A percentile compares a stretch with the other conserved stretches of the same genome.
Evolutionary conservation across 2,329 filamentous ascomycete species (phyloP).

Genomic region (Meredithiella fracta): DNA sequence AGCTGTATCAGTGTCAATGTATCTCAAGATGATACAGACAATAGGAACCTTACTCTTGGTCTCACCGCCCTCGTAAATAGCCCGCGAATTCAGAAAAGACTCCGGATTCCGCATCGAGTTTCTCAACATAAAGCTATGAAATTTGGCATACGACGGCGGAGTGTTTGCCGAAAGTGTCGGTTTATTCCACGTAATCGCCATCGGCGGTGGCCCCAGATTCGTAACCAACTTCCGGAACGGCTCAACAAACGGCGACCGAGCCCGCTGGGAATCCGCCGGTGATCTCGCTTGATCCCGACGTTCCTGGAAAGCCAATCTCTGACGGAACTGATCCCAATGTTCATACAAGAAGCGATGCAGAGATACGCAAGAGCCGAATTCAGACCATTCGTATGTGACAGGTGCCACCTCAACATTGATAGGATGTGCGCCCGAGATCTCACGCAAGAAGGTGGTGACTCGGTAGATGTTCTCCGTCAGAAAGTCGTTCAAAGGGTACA

Average conservation of each 20-base stretch:
- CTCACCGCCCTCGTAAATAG: slow-evolving; percentile 55
- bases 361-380: slow-evolving; percentile 55
- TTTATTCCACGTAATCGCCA: slow-evolving; percentile 54
- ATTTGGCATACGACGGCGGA: slow-evolving; percentile 48
- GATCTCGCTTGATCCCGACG: slow-evolving; percentile 39
- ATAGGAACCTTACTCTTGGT: slow-evolving; percentile 55
- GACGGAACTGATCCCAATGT: slow-evolving; percentile 53
- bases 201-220: slow-evolving; percentile 48
- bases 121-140: slow-evolving; percentile 57
- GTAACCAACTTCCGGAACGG: slow-evolving; percentile 45
- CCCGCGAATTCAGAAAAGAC: slow-evolving; percentile 45
- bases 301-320: slow-evolving; percentile 45
- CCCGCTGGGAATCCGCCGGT: slow-evolving; percentile 34
- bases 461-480: slow-evolving; percentile 51
- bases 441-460: slow-evolving; percentile 48
- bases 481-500: slow-evolving; percentile 55
- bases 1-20: slow-evolving; percentile 48
- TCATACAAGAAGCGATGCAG: slow-evolving; percentile 55
- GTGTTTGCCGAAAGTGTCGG: slow-evolving; percentile 47
- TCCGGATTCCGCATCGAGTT: slow-evolving; percentile 51
- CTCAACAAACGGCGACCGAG: slow-evolving; percentile 41
- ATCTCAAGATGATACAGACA: slow-evolving; percentile 50
- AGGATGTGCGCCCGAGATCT: slow-evolving; percentile 46
- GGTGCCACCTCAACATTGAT: slow-evolving; percentile 24
- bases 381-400: slow-evolving; percentile 35